Evolutionary conservation across 106 monocot genomes (phyloP), one percentile per base, ranked within the genome.

Genomic region (Phalaenopsis equestris): DNA sequence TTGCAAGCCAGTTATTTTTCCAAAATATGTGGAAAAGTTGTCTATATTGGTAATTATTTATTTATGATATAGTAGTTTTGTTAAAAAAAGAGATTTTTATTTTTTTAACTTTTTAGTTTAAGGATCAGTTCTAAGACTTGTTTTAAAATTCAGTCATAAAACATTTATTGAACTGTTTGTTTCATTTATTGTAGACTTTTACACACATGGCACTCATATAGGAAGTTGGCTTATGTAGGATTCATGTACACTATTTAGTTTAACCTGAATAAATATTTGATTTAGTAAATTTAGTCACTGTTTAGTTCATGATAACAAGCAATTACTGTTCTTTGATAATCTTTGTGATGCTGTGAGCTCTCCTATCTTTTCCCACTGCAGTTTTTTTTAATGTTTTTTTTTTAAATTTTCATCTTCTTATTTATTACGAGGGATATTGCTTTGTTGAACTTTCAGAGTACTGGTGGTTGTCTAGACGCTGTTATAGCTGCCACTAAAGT

Each of bases 401-500:
- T 24, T 65, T 65, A 1, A 17, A 4, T 19, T 57, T 57, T 45
- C 6, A 30, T 45, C 43, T 52, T 52, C 2, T 52, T 10, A 52
- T 52, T 52, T 12, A 52, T 12, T 52, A 10, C 14, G 52, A 52
- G 2, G 52, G 70, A 38, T 79, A 21, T 65, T 65, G 37, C 67
- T 15, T 47, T 79, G 11, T 56, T 12, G 16, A 39, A 11, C 46
- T 16, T 72, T 8, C 47, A 96, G 96, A 87, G 76, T 77, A 77
- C 74, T 78, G 90, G 86, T 77, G 73, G 85, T 80, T 92, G 94
- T 79, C 30, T 98, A 3, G 94, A 94, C 87, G 98, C 94, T 46
- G 94, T 89, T 81, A 83, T 89, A 77, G 87, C 90, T 84, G 98
- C 98, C 65, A 88, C 94, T 87, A 88, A 88, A 88, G 89, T 90